Percentiles rank a stretch among this genome's conserved stretches.
phyloP scores from a whole-genome alignment of 768 basidiomycete genomes.

The Hemileccinum rubropunctum region DNA sequence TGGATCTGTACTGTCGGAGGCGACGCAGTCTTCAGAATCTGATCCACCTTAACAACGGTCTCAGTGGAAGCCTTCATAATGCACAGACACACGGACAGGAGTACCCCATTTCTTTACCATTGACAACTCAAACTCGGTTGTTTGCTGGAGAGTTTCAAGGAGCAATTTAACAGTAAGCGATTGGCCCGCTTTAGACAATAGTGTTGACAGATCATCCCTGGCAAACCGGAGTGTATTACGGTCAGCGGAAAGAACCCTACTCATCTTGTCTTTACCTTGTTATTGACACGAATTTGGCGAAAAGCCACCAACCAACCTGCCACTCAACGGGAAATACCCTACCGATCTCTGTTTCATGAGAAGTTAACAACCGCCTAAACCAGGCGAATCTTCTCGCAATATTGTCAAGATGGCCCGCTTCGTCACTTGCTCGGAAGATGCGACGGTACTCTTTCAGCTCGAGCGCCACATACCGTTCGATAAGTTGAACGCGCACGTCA shows the following conservation, averaged over 20 bases:
- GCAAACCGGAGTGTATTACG: not conserved
- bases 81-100: constrained; percentile 45
- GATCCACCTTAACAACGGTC: constrained; percentile 47
- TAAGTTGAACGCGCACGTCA: constrained; percentile 76
- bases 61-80: not conserved
- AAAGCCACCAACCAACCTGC: constrained; percentile 79
- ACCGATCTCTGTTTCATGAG: constrained; percentile 85
- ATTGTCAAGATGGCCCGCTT: constrained; percentile 96
- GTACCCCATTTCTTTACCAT: constrained; percentile 83
- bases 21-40: constrained; percentile 57
- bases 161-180: constrained; percentile 73
- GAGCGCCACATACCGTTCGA: constrained; percentile 86
- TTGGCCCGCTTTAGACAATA: constrained; percentile 76
- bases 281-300: constrained; percentile 85
- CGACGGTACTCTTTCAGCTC: constrained; percentile 95
- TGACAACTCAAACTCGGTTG: constrained; percentile 82
- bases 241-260: not conserved
- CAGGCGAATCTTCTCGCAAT: constrained; percentile 90
- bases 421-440: constrained; percentile 90
- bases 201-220: constrained; percentile 80
- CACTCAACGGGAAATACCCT: constrained; percentile 82
- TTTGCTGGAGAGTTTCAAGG: constrained; percentile 83
- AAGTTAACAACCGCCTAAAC: constrained; percentile 83
- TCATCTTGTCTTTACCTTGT: constrained; percentile 56
- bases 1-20: constrained; percentile 50